phyloP scores from a whole-genome alignment of 257 asterid species.

The Solanum habrochaites region DNA sequence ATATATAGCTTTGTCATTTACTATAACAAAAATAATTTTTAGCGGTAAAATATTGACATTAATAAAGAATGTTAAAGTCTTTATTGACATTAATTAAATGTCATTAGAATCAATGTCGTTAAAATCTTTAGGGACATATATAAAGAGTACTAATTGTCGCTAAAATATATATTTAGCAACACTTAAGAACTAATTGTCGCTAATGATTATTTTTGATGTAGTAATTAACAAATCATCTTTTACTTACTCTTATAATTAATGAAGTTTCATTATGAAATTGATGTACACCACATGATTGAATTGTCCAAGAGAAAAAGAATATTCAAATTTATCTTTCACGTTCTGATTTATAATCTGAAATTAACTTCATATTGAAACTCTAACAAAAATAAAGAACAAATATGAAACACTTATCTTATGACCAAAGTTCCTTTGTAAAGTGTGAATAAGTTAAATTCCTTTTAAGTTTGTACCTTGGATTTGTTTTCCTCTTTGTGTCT shows the following conservation, averaged over 20 bases:
- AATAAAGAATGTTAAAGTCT: too few species aligned
- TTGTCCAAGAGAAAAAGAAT: neutral
- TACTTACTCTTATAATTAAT: neutral
- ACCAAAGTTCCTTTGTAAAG: neutral
- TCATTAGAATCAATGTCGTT: fast-evolving
- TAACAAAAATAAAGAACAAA: neutral
- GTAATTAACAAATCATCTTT: neutral
- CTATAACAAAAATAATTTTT: too few species aligned
- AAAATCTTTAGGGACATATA: too few species aligned
- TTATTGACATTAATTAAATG: too few species aligned
- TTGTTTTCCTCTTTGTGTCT: constrained; percentile 51
- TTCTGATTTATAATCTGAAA: neutral
- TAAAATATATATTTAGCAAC: too few species aligned
- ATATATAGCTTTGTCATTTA: neutral
- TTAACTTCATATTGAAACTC: neutral
- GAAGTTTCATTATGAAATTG: neutral
- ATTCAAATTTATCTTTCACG: neutral
- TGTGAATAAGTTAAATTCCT: constrained; percentile 16
- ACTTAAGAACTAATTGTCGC: fast-evolving
- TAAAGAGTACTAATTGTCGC: too few species aligned
- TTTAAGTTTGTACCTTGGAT: constrained; percentile 47
- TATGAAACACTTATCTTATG: neutral
- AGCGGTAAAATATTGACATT: too few species aligned
- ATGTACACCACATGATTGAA: neutral
- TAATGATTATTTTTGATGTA: too few species aligned